Evolutionary conservation across 176 grass and related monocot species (phyloP).

Genomic region (Aegilops longissima): DNA sequence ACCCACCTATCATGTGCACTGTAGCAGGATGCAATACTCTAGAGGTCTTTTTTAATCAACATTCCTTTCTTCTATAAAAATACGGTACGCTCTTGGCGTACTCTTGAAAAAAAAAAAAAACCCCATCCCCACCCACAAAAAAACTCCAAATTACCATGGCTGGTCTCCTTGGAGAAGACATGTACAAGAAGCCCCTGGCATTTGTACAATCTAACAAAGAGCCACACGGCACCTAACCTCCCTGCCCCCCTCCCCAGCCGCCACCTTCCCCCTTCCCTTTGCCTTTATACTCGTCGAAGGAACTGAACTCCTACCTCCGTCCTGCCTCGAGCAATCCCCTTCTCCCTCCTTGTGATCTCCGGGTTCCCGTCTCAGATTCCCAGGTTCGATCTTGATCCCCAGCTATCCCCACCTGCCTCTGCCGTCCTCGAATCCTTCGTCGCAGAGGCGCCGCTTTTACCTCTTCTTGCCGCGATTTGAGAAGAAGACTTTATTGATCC

Average conservation of each 20-base stretch:
- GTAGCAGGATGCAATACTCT: too few species aligned
- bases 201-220: too few species aligned
- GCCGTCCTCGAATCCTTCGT: constrained; percentile 16
- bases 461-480: constrained; percentile 9
- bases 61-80: too few species aligned
- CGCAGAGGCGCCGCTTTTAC: background rate
- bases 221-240: background rate
- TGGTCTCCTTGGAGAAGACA: background rate
- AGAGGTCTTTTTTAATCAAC: too few species aligned
- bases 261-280: constrained; percentile 43
- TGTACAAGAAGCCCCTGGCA: background rate
- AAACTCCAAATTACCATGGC: too few species aligned
- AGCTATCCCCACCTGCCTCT: constrained; percentile 1
- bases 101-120: too few species aligned
- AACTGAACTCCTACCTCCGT: background rate
- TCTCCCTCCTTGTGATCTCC: constrained; percentile 40
- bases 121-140: too few species aligned
- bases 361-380: constrained; percentile 33
- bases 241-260: constrained; percentile 19
- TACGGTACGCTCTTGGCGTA: too few species aligned
- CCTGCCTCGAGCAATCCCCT: background rate
- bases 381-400: constrained; percentile 31
- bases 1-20: too few species aligned
- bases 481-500: background rate
- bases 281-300: constrained; percentile 27